phyloP scores from a whole-genome alignment of 768 basidiomycete species.

The Leccinum truebloodii region DNA sequence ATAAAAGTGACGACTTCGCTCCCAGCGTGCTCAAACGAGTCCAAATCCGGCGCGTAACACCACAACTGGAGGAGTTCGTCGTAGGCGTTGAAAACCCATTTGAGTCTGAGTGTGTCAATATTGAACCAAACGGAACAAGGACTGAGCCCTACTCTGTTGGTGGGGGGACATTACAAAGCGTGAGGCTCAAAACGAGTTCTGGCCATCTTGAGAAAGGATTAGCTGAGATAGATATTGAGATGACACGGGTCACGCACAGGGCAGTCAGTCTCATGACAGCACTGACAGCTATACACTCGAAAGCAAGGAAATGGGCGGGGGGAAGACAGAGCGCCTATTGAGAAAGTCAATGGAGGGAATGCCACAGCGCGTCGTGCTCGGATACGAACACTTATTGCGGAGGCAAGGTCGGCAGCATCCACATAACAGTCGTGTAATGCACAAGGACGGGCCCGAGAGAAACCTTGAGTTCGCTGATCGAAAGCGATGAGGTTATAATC shows the following conservation, averaged over 20 bases:
- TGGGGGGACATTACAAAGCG: conserved; percentile 66
- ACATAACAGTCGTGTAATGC: conserved; percentile 74
- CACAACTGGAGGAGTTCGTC: conserved; percentile 64
- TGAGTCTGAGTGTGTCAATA: conserved; percentile 42
- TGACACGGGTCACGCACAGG: conserved; percentile 48
- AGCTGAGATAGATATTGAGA: conserved; percentile 1
- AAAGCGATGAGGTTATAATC: conserved; percentile 74
- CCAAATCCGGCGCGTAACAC: conserved; percentile 66
- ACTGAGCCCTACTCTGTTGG: conserved; percentile 57
- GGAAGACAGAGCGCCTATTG: conserved; percentile 61
- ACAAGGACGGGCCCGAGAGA: conserved; percentile 52
- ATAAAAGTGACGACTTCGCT: conserved; percentile 59
- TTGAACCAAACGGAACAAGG: not conserved
- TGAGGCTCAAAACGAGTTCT: conserved; percentile 66
- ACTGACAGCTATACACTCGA: conserved; percentile 59
- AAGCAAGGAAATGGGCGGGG: conserved; percentile 68
- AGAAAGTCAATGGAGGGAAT: not conserved
- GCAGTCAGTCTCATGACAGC: conserved; percentile 64
- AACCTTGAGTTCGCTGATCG: conserved; percentile 66
- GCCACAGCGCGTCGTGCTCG: not conserved
- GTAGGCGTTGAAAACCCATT: conserved; percentile 60
- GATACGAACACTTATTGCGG: conserved; percentile 56
- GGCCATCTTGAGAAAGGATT: conserved; percentile 54
- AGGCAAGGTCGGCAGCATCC: conserved; percentile 74
- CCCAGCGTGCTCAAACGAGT: conserved; percentile 64